Base-by-base conservation (phyloP, 176 grass and related monocot genomes). In the Cenchrus fungigraminus region DNA sequence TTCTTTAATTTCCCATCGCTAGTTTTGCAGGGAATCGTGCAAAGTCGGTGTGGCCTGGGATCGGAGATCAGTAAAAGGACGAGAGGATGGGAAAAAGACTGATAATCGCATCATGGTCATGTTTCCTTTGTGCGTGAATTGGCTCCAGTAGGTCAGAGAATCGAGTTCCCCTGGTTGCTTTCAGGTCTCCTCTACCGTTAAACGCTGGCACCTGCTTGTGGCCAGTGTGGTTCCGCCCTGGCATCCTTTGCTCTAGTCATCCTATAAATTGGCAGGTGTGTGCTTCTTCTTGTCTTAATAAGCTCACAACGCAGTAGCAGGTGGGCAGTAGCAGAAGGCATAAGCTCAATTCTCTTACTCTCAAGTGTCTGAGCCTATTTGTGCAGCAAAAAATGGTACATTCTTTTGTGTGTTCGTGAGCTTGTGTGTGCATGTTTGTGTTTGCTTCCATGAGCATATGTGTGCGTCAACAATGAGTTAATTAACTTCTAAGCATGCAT, bases 191-290 rank as follows among this genome's bases (percentile, higher is more conserved):
- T 28, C 17, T 71, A 13, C 85, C 70, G 63, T 84, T 91, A 80
- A 71, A 71, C 47, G 9, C 56, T 55, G 53, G 22, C 34, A 7
- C 68, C 61, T 68, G 79, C 61, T 87, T 83, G 74, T 6, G 53
- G 51, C 25, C 12, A 45, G 87, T 65, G 34, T 73, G 34, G 47
- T 68, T 79, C 74, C 22, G 22, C 55, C 32, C 9, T 64, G 45
- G 12, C 81, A 17, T 70, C 49, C 37, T 80, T 83, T 79, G 34
- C 13, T 56, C 64, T 1, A 1, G 22, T 4, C 76, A 71, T 75
- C 81, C 85, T 91, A 91, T 91, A 91, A 91, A 91, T 91, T 76
- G 80, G 10, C 70, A 49, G 70, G 76, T 44, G 32, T 1, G 49
- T 84, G 32, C 45, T 79, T 75, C 80, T 80, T 71, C 4, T 51